Conservation (phyloP, 495 filamentous ascomycete species). For the Glonium stellatum region DNA sequence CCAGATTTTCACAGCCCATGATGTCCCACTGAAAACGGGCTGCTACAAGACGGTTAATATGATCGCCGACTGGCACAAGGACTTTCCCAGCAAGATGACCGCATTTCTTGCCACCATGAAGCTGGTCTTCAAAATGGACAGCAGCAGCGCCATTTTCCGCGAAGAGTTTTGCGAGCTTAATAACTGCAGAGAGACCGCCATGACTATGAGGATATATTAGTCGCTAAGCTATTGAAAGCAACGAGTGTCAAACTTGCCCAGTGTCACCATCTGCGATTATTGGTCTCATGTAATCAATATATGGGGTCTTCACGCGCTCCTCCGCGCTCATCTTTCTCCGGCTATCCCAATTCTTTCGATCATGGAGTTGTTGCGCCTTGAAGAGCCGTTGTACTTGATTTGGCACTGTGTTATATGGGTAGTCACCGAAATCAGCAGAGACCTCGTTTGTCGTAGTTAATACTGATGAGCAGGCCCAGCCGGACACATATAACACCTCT, state of each 20-base stretch:
- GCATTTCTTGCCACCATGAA: conserved; percentile 98
- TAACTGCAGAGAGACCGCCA: conserved; percentile 81
- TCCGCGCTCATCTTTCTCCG: conserved; percentile 67
- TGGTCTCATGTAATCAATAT: conserved; percentile 84
- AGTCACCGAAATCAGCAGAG: conserved; percentile 93
- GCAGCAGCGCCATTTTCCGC: conserved; percentile 96
- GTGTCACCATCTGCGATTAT: conserved; percentile 98
- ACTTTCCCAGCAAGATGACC: conserved; percentile 97
- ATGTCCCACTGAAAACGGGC: conserved; percentile 96
- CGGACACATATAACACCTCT: conserved; percentile 90
- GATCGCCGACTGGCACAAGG: conserved; percentile 85
- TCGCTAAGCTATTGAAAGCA: background rate
- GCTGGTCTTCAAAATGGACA: conserved; percentile 95
- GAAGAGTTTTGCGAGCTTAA: conserved; percentile 96
- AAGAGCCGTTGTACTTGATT: conserved; percentile 95
- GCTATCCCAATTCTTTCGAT: conserved; percentile 87
- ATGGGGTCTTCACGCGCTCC: conserved; percentile 65
- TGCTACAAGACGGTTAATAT: conserved; percentile 89
- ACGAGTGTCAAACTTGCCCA: conserved; percentile 54
- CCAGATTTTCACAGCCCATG: conserved; percentile 89
- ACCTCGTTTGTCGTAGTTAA: conserved; percentile 95
- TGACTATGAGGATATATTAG: conserved; percentile 30
- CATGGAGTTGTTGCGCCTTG: conserved; percentile 94
- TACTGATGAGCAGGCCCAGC: conserved; percentile 93
- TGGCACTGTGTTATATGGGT: conserved; percentile 96